Evolutionary conservation across 2,329 filamentous ascomycete genomes (phyloP), one percentile per base, ranked within the genome.

Genomic region (Colletotrichum musae): DNA sequence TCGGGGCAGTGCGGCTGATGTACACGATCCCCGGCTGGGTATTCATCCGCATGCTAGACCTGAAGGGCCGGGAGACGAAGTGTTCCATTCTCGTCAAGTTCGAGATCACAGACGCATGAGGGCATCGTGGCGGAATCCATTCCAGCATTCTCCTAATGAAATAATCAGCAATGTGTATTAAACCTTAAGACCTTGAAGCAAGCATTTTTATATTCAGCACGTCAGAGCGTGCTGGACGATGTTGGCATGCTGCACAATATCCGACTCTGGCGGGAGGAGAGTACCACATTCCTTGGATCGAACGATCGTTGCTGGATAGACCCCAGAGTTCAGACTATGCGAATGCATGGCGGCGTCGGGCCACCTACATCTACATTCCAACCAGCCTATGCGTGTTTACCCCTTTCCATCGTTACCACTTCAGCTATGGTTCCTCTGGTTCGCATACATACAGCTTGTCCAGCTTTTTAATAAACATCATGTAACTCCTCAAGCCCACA

Each of bases 41-140:
- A 4, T 92, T 93, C 65, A 83, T 93, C 47, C 81, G 88, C 5
- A 87, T 93, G 86, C 74, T 92, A 72, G 90, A 92, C 74, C 78
- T 92, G 66, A 88, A 88, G 75, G 91, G 91, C 0, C 82, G 85
- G 39, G 89, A 92, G 81, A 92, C 90, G 0, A 85, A 81, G 70
- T 91, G 89, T 71, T 87, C 87, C 4, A 67, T 93, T 52, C 79
- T 92, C 36, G 85, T 92, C 6, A 88, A 83, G 73, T 90, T 92
- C 76, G 87, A 90, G 65, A 75, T 92, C 61, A 78, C 80, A 68
- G 82, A 89, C 73, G 71, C 70, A 36, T 68, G 21, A 64, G 41
- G 16, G 41, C 10, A 9, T 36, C 32, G 32, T 36, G 32, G 32
- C 10, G 32, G 32, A 36, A 36, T 36, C 7, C 32, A 36, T 36